Base-by-base conservation (phyloP, 2,329 filamentous ascomycete genomes). In the Nothophaeocryptopus gaeumannii region DNA sequence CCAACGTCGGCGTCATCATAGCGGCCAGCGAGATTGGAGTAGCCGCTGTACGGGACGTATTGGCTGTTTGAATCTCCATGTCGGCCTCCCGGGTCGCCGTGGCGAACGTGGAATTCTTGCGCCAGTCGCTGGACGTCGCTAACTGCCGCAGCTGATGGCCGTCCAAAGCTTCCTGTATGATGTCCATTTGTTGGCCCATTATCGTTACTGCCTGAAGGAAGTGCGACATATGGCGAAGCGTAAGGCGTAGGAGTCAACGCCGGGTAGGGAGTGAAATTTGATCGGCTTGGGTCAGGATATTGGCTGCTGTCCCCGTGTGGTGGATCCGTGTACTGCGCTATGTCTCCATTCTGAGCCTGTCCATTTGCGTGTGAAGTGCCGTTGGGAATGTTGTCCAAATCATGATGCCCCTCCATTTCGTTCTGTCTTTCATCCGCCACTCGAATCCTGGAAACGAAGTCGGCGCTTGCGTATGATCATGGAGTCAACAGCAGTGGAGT, bases 51-150 rank as follows among this genome's bases (percentile, higher is more conserved):
- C 20, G 20, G 20, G 20, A 26, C 20, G 20, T 26, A 26, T 7
- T 26, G 20, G 7, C 7, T 26, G 20, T 26, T 26, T 7, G 20
- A 26, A 3, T 26, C 20, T 26, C 20, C 20, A 7, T 26, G 20
- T 26, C 20, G 20, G 20, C 20, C 37, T 15, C 48, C 53, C 11
- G 50, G 46, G 29, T 47, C 51, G 12, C 51, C 51, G 39, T 51
- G 45, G 2, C 51, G 47, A 41, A 47, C 45, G 14, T 55, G 54
- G 13, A 58, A 58, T 12, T 58, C 38, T 13, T 52, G 45, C 8
- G 54, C 51, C 31, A 50, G 35, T 32, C 43, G 43, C 42, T 50
- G 50, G 8, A 47, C 14, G 26, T 52, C 46, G 26, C 41, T 42
- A 11, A 43, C 29, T 11, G 33, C 34, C 33, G 39, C 31, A 2